Evolutionary conservation across 2,329 filamentous ascomycete species (phyloP).

Genomic region (Alternaria ventricosa): DNA sequence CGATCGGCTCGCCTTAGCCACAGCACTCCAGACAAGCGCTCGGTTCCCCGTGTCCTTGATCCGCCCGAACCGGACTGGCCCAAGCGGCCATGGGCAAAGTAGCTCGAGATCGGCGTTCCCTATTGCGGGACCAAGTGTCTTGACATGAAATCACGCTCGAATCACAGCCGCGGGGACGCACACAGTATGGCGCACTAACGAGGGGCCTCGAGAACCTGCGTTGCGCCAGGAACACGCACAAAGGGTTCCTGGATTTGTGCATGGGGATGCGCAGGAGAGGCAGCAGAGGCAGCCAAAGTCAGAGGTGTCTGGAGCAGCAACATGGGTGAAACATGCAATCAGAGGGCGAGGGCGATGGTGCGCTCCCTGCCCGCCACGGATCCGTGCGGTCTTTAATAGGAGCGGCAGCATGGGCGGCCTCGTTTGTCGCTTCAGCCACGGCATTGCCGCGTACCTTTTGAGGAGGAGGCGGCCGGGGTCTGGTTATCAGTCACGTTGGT

Average conservation of each 20-base stretch:
- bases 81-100: slow-evolving; percentile 22
- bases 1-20: slow-evolving; percentile 33
- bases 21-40: slow-evolving; percentile 31
- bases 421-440: slow-evolving; percentile 22
- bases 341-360: slow-evolving; percentile 13
- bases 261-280: background rate
- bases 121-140: slow-evolving; percentile 20
- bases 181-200: slow-evolving; percentile 21
- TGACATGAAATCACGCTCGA: slow-evolving; percentile 25
- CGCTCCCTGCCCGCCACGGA: slow-evolving; percentile 10
- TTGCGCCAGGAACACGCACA: slow-evolving; percentile 36
- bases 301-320: slow-evolving; percentile 1
- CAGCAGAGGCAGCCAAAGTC: slow-evolving; percentile 2
- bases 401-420: slow-evolving; percentile 8
- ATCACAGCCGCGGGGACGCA: slow-evolving; percentile 23
- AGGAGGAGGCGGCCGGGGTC: slow-evolving; percentile 15
- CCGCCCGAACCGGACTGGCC: slow-evolving; percentile 26
- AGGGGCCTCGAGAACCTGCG: slow-evolving; percentile 16
- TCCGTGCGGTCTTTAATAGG: slow-evolving; percentile 15
- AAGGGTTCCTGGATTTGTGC: slow-evolving; percentile 20
- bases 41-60: slow-evolving; percentile 30
- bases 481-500: slow-evolving; percentile 32
- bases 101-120: slow-evolving; percentile 29
- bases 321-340: slow-evolving; percentile 23
- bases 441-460: slow-evolving; percentile 22